Conservation (phyloP, 495 filamentous ascomycete species). For the Neurospora sp. region DNA sequence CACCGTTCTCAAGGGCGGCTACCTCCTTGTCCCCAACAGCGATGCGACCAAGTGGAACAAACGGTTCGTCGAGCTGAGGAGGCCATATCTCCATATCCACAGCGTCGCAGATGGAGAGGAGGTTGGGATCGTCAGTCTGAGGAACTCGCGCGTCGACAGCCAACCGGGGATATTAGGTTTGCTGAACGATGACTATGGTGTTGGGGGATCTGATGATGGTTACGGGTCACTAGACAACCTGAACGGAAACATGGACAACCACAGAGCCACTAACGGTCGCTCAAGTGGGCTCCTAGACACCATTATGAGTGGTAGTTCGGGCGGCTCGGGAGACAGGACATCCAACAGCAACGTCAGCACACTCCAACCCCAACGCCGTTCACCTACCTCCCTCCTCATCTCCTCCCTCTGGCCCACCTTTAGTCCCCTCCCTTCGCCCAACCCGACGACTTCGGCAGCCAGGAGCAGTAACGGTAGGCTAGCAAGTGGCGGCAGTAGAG, state of each 20-base stretch:
- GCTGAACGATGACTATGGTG: conserved; percentile 34
- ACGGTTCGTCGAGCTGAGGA: conserved; percentile 84
- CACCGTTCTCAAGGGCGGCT: conserved; percentile 68
- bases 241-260: conserved; percentile 5
- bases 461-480: not conserved
- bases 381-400: conserved; percentile 4
- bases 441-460: not conserved
- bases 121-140: conserved; percentile 74
- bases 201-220: not conserved
- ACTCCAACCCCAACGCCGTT: not conserved
- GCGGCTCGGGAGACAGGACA: not conserved
- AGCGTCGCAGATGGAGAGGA: conserved; percentile 78
- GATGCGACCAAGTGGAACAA: conserved; percentile 75
- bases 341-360: not conserved
- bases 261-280: not conserved
- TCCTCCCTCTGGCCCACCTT: conserved; percentile 6
- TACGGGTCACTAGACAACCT: not conserved
- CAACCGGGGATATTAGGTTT: conserved; percentile 77
- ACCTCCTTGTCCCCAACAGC: conserved; percentile 67
- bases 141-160: conserved; percentile 76
- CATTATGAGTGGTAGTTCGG: not conserved
- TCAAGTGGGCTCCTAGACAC: not conserved
- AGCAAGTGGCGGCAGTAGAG: not conserved
- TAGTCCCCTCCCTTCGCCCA: not conserved
- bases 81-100: conserved; percentile 87